These are phyloP conservation scores for Pseudogymnoascus sp. DNA, from an alignment of 2,329 filamentous ascomycete genomes.

Conservation along the genomic window DNA sequence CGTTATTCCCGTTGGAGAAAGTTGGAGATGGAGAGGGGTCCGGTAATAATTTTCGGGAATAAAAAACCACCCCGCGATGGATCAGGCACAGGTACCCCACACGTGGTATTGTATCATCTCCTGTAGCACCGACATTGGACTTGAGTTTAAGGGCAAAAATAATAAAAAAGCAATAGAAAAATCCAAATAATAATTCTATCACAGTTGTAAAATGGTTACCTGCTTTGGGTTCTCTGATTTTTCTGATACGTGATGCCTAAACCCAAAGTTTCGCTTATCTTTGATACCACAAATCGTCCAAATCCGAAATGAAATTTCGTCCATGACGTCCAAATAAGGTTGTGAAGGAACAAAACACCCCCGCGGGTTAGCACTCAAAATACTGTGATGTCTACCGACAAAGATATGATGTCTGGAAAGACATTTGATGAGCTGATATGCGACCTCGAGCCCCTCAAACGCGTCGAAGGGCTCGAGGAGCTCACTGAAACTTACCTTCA, in stretches of 20 bases:
- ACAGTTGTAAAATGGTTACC: background rate
- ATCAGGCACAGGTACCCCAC: background rate
- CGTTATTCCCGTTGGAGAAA: conserved; percentile 8
- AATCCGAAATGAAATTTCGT: background rate
- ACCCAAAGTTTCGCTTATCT: conserved; percentile 8
- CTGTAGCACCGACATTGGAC: background rate
- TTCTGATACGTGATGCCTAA: background rate
- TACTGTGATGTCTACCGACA: background rate
- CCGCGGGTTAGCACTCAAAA: background rate
- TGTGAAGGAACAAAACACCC: background rate
- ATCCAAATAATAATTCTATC: background rate
- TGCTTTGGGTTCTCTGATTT: background rate
- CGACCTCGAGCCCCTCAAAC: background rate
- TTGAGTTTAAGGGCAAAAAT: background rate
- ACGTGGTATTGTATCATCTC: background rate
- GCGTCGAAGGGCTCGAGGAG: background rate
- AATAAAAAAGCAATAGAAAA: background rate
- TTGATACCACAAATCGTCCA: conserved; percentile 3
- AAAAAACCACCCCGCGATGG: background rate
- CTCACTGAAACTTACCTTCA: background rate
- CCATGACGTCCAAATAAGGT: conserved; percentile 5
- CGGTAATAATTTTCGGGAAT: background rate
- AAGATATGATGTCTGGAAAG: background rate
- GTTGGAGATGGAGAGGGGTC: background rate
- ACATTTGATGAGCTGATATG: conserved; percentile 6